A percentile compares a stretch with the other conserved stretches of the same genome.
These are phyloP conservation scores for Rhodotorula kratochvilovae DNA, from an alignment of 768 basidiomycete species.

Conservation along the genomic window DNA sequence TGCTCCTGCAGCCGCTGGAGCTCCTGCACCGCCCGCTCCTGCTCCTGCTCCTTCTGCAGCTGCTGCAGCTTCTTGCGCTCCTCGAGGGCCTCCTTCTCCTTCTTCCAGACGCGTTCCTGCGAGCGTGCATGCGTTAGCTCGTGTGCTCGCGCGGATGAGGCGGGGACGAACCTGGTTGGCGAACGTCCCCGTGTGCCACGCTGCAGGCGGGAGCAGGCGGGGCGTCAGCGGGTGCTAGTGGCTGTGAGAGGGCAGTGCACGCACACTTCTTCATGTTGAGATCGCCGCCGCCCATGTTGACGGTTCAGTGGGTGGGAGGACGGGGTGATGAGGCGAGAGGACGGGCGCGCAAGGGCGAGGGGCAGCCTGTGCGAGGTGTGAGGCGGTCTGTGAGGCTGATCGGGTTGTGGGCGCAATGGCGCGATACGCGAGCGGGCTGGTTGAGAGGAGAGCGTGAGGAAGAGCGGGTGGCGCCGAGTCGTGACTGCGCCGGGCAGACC, in stretches of 20 bases:
- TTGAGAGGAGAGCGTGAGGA: no score
- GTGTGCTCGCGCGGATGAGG: slow-evolving; percentile 38
- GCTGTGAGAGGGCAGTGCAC: not conserved
- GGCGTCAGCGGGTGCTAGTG: not conserved
- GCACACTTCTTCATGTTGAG: slow-evolving; percentile 81
- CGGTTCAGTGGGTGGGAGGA: slow-evolving; percentile 8
- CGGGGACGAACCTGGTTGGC: slow-evolving; percentile 51
- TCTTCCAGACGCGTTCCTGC: slow-evolving; percentile 98
- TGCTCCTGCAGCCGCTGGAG: slow-evolving; percentile 92
- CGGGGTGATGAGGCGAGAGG: not conserved
- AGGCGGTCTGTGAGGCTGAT: no score
- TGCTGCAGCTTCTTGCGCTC: slow-evolving; percentile 98
- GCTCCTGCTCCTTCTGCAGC: slow-evolving; percentile 93
- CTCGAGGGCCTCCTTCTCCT: slow-evolving; percentile 94
- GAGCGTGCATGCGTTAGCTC: slow-evolving; percentile 56
- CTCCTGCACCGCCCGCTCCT: slow-evolving; percentile 93
- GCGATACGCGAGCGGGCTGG: no score
- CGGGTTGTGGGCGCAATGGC: no score
- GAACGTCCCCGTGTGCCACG: slow-evolving; percentile 38
- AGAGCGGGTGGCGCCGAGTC: no score
- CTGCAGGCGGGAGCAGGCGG: not conserved
- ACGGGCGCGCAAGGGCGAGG: not conserved
- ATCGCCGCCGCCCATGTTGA: slow-evolving; percentile 94
- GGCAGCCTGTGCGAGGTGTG: no score
- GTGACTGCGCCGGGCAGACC: no score